Evolutionary conservation across 2,329 filamentous ascomycete genomes (phyloP).

Genomic region (Pyricularia grisea): DNA sequence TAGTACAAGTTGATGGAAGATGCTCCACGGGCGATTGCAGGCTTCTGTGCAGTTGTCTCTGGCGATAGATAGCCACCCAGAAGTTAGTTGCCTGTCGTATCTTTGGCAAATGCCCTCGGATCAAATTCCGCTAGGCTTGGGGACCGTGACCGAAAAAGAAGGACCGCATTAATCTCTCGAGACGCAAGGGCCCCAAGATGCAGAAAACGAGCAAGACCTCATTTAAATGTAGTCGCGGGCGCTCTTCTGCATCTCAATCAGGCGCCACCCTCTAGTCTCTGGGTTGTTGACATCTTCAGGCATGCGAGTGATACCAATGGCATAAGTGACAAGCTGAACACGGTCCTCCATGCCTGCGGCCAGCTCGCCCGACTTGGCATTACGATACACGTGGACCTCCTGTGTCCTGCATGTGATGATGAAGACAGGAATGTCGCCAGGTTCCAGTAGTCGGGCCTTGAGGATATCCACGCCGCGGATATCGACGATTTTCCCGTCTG

Average conservation of each 20-base stretch:
- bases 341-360: conserved; percentile 98
- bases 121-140: neutral
- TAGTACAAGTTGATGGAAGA: neutral
- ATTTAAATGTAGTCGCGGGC: conserved; percentile 69
- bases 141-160: neutral
- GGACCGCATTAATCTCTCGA: neutral
- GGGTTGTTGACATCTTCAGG: conserved; percentile 95
- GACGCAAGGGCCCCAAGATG: neutral
- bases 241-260: conserved; percentile 98
- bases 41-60: neutral
- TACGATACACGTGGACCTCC: conserved; percentile 94
- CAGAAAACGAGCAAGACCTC: neutral
- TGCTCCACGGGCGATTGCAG: neutral
- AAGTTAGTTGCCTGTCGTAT: neutral
- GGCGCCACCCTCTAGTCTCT: conserved; percentile 90
- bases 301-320: conserved; percentile 88
- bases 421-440: conserved; percentile 86
- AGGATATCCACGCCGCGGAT: conserved; percentile 90
- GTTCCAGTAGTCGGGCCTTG: conserved; percentile 70
- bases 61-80: neutral
- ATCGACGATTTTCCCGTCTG: conserved; percentile 89
- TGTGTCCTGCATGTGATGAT: conserved; percentile 95
- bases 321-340: conserved; percentile 96
- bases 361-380: conserved; percentile 79
- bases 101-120: neutral